Conservation (phyloP, 164 flowering plant genomes). For the Tinospora cordifolia region DNA sequence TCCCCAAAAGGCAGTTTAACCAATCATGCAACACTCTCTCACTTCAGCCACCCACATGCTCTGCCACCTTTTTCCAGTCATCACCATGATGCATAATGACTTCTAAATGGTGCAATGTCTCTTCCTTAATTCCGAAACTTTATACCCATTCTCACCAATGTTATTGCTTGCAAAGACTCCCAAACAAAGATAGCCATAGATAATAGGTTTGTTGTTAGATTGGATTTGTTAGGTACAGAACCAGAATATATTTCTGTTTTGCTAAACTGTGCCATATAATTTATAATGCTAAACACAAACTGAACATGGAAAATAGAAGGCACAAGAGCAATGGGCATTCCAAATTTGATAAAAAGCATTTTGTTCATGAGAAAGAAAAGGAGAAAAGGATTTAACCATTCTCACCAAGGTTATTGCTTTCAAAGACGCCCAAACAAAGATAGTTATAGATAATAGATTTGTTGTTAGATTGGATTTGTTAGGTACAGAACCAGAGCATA, state of each 20-base stretch:
- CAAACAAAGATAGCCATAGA: slow-evolving; percentile 22
- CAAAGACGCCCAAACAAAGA: slow-evolving; percentile 59
- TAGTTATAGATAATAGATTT: background rate
- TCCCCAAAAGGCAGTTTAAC: slow-evolving; percentile 86
- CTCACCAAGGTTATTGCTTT: background rate
- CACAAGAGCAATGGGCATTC: no score
- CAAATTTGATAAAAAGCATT: no score
- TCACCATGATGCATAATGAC: slow-evolving; percentile 79
- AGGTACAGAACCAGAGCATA: no score
- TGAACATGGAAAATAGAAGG: no score
- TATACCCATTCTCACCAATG: slow-evolving; percentile 72
- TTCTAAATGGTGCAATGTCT: slow-evolving; percentile 83
- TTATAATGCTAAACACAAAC: no score
- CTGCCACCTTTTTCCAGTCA: slow-evolving; percentile 89
- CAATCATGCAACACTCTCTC: slow-evolving; percentile 72
- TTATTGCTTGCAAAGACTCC: slow-evolving; percentile 89
- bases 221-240: no score
- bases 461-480: no score
- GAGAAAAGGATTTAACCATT: background rate
- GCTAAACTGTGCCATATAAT: no score
- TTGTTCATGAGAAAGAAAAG: no score
- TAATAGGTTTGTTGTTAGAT: no score
- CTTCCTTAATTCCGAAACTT: slow-evolving; percentile 68
- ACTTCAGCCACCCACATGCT: slow-evolving; percentile 72
- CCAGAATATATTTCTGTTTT: no score